Evolutionary conservation across 768 basidiomycete genomes (phyloP), one percentile per base, ranked within the genome.

Genomic region (Xerocomus spinulosus): DNA sequence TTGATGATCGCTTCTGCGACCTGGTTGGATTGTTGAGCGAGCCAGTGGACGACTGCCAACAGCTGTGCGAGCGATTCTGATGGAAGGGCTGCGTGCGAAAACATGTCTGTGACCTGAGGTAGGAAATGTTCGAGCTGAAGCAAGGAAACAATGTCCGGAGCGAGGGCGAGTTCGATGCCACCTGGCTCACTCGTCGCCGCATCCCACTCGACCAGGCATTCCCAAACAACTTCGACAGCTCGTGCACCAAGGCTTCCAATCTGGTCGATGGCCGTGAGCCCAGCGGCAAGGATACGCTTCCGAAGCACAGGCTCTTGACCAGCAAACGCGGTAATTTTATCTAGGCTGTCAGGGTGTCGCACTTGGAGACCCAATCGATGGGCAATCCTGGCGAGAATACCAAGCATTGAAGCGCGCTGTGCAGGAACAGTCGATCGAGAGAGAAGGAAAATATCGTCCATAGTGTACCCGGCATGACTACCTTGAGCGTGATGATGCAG

Each of bases 401-500:
- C 78, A 15, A 95, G 70, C 85, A 94, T 93, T 0, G 80, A 80
- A 5, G 85, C 81, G 28, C 92, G 76, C 61, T 97, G 93, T 5
- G 87, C 84, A 12, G 83, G 81, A 0, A 93, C 85, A 3, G 83
- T 91, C 1, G 90, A 92, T 32, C 89, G 72, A 4, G 83, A 80
- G 9, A 94, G 74, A 33, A 87, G 69, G 37, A 94, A 83, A 4
- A 95, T 73, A 50, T 95, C 93, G 36, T 90, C 83, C 2, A 95
- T 70, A 0, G 90, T 93, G 67, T 96, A 96, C 0, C 92, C 93
- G 0, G 93, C 93, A 48, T 76, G 80, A 26, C 73, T 68, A 5
- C 75, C 73, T 46, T 89, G 83, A 0, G 92, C 85, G 60, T 95
- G 93, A 61, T 96, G 93, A 66, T 97, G 92, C 3, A 95, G 72